Evolutionary conservation across 2,329 filamentous ascomycete genomes (phyloP), one percentile per base, ranked within the genome.

Genomic region (Penicillium rolfsii): DNA sequence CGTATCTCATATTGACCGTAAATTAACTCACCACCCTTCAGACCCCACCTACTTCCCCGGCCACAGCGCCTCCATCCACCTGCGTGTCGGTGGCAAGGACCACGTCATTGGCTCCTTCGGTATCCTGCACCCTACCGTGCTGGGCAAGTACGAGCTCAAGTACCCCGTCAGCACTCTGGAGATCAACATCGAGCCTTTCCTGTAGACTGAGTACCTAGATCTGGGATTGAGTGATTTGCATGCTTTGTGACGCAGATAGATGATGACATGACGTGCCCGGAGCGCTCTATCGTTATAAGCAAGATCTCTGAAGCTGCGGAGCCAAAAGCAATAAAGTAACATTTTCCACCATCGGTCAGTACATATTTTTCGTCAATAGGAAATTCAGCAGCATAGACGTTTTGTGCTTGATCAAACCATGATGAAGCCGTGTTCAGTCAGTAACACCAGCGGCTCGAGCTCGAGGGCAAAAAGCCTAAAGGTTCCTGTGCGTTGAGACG

Each of bases 91-190:
- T 38, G 91, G 90, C 61, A 90, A 93, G 82, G 85, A 89, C 65
- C 81, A 85, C 62, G 85, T 89, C 55, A 91, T 99, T 71, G 95
- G 95, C 71, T 88, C 91, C 76, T 95, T 99, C 74, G 95, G 95
- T 71, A 94, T 99, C 68, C 79, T 99, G 74, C 94, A 99, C 78
- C 96, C 95, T 46, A 89, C 87, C 5, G 95, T 98, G 66, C 82
- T 98, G 72, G 92, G 97, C 76, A 95, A 96, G 72, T 97, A 95
- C 78, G 93, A 96, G 71, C 83, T 97, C 73, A 91, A 87, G 85
- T 92, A 93, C 82, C 94, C 95, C 45, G 93, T 96, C 70, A 97
- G 93, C 80, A 93, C 91, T 46, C 80, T 99, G 68, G 95, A 99
- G 82, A 85, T 99, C 75, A 97, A 98, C 79, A 86, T 98, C 35